Percentiles rank a stretch among this genome's conserved stretches.
Evolutionary conservation across 1,139 yeast genomes (phyloP).

Genomic region (Diutina neorugosa): DNA sequence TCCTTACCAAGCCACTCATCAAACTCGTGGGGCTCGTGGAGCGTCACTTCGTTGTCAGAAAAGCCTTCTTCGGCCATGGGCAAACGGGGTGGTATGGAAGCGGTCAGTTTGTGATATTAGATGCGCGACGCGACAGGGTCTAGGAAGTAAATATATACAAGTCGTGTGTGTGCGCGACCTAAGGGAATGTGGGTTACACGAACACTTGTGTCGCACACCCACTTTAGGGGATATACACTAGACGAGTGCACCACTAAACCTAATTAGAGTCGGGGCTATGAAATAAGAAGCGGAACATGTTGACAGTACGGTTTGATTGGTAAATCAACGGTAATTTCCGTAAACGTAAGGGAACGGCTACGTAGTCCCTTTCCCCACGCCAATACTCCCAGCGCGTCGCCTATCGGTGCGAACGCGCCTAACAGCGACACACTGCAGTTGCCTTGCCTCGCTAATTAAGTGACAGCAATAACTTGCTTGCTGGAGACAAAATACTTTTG

Average conservation of each 20-base stretch:
- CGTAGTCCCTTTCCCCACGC: neutral
- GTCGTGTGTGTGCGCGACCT: neutral
- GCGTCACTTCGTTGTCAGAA: neutral
- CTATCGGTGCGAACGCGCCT: neutral
- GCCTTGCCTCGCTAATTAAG: neutral
- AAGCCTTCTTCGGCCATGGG: constrained; percentile 2
- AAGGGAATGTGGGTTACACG: neutral
- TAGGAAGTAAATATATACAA: neutral
- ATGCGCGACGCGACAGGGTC: neutral
- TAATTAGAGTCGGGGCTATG: neutral
- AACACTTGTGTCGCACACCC: neutral
- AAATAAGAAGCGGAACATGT: too few species aligned
- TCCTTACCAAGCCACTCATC: neutral
- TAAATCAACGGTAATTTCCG: too few species aligned
- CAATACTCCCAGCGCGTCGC: neutral
- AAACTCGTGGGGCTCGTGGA: neutral
- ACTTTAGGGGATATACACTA: neutral
- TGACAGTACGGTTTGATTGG: too few species aligned
- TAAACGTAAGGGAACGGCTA: neutral
- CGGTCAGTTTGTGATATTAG: neutral
- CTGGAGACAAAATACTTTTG: too few species aligned
- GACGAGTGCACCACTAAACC: neutral
- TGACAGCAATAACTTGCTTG: too few species aligned
- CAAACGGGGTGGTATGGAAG: neutral
- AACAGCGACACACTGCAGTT: neutral